Percentiles rank a stretch among this genome's conserved stretches.
These are phyloP conservation scores for Ogataea zsoltii DNA, from an alignment of 805 yeast species.

Conservation along the genomic window DNA sequence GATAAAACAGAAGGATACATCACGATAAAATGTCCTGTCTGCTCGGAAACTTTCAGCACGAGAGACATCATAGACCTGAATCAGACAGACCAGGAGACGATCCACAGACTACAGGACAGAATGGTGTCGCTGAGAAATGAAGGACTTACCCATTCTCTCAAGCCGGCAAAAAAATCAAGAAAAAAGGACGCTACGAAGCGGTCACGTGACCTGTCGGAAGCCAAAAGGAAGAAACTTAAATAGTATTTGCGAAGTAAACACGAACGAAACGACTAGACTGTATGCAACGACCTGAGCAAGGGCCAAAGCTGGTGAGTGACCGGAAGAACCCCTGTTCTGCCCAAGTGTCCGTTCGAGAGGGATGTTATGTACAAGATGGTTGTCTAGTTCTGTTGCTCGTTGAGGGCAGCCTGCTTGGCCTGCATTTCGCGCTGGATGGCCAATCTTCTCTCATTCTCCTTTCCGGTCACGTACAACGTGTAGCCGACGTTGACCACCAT, in stretches of 20 bases:
- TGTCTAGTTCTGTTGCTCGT: constrained; percentile 14
- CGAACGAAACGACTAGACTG: not conserved
- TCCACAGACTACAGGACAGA: constrained; percentile 15
- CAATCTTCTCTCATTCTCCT: constrained; percentile 47
- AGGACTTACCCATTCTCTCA: constrained; percentile 40
- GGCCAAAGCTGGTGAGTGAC: too few relatives aligned
- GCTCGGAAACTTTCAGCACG: constrained; percentile 29
- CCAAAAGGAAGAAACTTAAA: constrained; percentile 3
- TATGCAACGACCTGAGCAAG: not conserved
- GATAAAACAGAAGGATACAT: not conserved
- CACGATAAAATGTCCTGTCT: constrained; percentile 41
- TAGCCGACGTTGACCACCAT: constrained; percentile 53
- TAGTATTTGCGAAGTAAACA: not conserved
- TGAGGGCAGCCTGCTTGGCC: constrained; percentile 26
- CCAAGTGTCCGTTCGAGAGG: too few relatives aligned
- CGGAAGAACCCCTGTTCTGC: too few relatives aligned
- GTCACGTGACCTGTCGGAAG: constrained; percentile 4
- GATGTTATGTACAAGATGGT: not conserved
- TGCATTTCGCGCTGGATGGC: constrained; percentile 33
- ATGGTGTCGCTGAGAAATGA: constrained; percentile 17
- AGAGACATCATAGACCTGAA: constrained; percentile 37
- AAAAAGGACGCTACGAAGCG: constrained; percentile 8
- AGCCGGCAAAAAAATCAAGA: constrained; percentile 25
- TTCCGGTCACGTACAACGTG: constrained; percentile 54
- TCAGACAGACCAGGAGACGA: constrained; percentile 11